Conservation (phyloP, 768 basidiomycete genomes). For the Dictyophora rubrovolvata region DNA sequence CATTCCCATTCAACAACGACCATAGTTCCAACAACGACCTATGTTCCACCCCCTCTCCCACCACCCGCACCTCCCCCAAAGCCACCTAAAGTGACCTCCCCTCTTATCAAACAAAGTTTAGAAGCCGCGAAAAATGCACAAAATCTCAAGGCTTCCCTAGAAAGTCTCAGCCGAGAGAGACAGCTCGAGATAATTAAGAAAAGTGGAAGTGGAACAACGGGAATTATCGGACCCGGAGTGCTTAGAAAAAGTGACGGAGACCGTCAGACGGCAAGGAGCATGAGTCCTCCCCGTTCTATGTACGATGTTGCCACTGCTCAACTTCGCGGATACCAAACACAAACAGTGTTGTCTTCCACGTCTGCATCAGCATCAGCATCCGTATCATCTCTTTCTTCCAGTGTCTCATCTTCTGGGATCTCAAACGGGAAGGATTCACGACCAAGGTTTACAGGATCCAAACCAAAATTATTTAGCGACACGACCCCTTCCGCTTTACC, state of each 20-base stretch:
- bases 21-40: slow-evolving; percentile 3
- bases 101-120: slow-evolving; percentile 62
- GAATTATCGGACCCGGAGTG: neutral
- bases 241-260: neutral
- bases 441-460: slow-evolving; percentile 22
- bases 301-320: slow-evolving; percentile 17
- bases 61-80: slow-evolving; percentile 9
- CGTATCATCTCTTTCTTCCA: slow-evolving; percentile 16
- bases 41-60: slow-evolving; percentile 13
- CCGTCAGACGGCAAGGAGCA: neutral
- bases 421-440: slow-evolving; percentile 23
- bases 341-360: slow-evolving; percentile 9
- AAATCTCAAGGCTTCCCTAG: slow-evolving; percentile 58
- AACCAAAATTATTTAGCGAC: slow-evolving; percentile 22
- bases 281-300: slow-evolving; percentile 10
- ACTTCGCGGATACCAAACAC: slow-evolving; percentile 11
- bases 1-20: slow-evolving; percentile 15
- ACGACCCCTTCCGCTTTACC: slow-evolving; percentile 20
- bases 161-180: slow-evolving; percentile 56
- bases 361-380: slow-evolving; percentile 13
- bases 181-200: slow-evolving; percentile 58
- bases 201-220: slow-evolving; percentile 34
- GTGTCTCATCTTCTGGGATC: slow-evolving; percentile 23
- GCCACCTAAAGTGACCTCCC: slow-evolving; percentile 42
- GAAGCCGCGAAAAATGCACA: slow-evolving; percentile 66